Conservation (phyloP, 805 yeast species). For the Jamesozyma hellenica region DNA sequence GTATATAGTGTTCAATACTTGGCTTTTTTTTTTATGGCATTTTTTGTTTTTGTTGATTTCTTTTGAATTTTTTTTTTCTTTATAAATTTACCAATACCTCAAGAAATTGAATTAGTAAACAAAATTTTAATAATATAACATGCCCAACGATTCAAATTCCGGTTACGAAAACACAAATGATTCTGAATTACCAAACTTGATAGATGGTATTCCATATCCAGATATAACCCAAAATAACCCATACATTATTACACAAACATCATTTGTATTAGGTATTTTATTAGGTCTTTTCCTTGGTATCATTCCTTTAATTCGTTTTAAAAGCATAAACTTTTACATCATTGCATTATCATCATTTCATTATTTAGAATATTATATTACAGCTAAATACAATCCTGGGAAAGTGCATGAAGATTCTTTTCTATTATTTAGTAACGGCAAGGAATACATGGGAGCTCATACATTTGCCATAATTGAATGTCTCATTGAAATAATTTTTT, state of each 20-base stretch:
- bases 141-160: not conserved
- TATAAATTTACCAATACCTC: too few species aligned
- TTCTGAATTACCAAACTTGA: constrained; percentile 1
- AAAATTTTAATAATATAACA: not conserved
- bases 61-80: too few species aligned
- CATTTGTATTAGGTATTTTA: constrained; percentile 35
- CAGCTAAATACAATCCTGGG: constrained; percentile 61
- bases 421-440: constrained; percentile 49
- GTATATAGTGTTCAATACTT: too few species aligned
- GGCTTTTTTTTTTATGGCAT: too few species aligned
- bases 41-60: too few species aligned
- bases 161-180: not conserved
- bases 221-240: constrained; percentile 34
- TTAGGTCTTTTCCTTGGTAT: constrained; percentile 33
- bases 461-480: constrained; percentile 43
- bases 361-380: constrained; percentile 68
- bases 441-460: constrained; percentile 50
- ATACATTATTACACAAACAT: constrained; percentile 35
- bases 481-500: constrained; percentile 32
- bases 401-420: constrained; percentile 65
- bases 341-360: constrained; percentile 56
- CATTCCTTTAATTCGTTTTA: constrained; percentile 22
- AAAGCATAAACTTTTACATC: constrained; percentile 39
- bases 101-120: too few species aligned
- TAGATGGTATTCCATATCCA: constrained; percentile 15